Evolutionary conservation across 1,284 basidiomycete species (phyloP), one percentile per base, ranked within the genome.

Genomic region (Termitomyces sp.): DNA sequence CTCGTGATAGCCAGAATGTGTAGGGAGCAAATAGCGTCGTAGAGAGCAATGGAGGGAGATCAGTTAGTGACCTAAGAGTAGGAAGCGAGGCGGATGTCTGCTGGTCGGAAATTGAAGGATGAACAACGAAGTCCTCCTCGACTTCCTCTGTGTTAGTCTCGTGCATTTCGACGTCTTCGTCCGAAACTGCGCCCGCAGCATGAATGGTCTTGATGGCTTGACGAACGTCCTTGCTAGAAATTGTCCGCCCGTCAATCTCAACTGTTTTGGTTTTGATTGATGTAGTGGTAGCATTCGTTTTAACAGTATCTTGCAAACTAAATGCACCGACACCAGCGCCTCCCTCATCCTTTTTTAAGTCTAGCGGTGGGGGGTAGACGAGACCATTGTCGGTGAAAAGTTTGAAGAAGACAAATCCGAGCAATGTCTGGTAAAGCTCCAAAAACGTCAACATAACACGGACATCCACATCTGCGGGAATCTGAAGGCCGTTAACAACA

Each of bases 391-490:
- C 94, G n/a, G 91, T 89, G 75, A 96, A 99, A 21, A 99, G 83
- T 74, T 98, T 98, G 84, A 94, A 99, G 66, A 98, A 88, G 12
- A 95, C 90, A 66, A 99, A 99, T 17, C 94, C 92, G 44, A 98
- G 84, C 12, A 98, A 75, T 1, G 96, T 99, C 73, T 99, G 95
- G 73, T 99, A 99, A 8, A 99, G 82, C 71, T 99, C 97, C 66
- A 99, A 76, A 80, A 99, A 99, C 10, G 97, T 99, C 62, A 98
- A 75, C 89, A 99, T 97, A 53, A 99, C 96, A 50, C 97, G 88
- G 67, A 98, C 92, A 72, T 99, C 97, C 60, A 99, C 95, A 67
- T 99, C 96, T 47, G 86, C 72, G 7, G 97, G 97, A 56, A 98
- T 86, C 92, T 95, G n/a, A 54, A 39, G 61, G 15, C 5, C 43